A percentile compares a stretch with the other conserved stretches of the same genome.
These are phyloP conservation scores for Alliaria petiolata DNA, from an alignment of 345 rosid genomes.

Conservation along the genomic window DNA sequence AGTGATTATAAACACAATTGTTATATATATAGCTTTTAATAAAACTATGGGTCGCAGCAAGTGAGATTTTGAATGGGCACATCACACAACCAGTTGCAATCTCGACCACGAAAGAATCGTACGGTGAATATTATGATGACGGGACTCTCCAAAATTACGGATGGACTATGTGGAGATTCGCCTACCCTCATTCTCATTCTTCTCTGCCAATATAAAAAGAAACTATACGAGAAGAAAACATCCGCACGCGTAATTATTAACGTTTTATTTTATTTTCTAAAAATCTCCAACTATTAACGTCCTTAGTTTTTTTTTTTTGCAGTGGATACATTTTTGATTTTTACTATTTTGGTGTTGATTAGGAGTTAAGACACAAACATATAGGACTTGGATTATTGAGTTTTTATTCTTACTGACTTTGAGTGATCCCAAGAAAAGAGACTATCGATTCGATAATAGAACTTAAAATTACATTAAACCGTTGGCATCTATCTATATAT, in stretches of 20 bases:
- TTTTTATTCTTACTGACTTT: not conserved
- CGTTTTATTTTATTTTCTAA: not conserved
- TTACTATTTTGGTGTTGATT: not conserved
- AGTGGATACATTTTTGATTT: not conserved
- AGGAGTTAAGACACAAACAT: not conserved
- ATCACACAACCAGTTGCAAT: not conserved
- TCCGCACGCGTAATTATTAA: constrained; percentile 27
- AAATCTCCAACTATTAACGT: not conserved
- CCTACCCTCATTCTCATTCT: constrained; percentile 8
- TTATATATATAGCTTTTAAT: not conserved
- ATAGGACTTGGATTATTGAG: not conserved
- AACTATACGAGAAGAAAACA: not conserved
- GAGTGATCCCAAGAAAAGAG: not conserved
- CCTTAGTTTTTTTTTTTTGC: not conserved
- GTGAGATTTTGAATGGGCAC: constrained; percentile 3
- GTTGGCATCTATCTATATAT: not conserved
- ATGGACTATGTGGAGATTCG: constrained; percentile 22
- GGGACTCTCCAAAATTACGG: not conserved
- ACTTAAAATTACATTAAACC: not conserved
- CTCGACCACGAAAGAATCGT: constrained; percentile 2
- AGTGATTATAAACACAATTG: not conserved
- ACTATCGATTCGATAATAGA: not conserved
- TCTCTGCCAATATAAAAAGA: not conserved
- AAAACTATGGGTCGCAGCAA: not conserved
- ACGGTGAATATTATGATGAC: not conserved